phyloP scores from a whole-genome alignment of 2,329 filamentous ascomycete species.

The Botrytis medusae region DNA sequence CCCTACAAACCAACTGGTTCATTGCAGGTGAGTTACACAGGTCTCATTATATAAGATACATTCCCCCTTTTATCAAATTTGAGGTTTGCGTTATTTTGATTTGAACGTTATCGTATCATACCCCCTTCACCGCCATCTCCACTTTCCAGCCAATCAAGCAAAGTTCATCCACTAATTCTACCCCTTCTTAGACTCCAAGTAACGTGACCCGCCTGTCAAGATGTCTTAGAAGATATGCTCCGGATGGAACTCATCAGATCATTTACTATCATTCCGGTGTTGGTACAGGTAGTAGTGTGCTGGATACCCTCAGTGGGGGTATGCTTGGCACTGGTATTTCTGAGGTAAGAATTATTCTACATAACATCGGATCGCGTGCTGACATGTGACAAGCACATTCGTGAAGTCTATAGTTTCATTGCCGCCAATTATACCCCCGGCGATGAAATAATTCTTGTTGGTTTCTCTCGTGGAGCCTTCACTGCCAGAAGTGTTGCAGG shows the following conservation, averaged over 20 bases:
- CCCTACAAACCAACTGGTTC: conserved; percentile 61
- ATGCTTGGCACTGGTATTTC: conserved; percentile 55
- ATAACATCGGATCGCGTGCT: conserved; percentile 35
- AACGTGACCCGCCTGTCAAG: conserved; percentile 62
- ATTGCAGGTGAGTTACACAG: conserved; percentile 10
- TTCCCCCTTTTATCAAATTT: background rate
- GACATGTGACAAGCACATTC: conserved; percentile 46
- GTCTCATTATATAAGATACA: background rate
- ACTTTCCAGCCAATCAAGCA: conserved; percentile 11
- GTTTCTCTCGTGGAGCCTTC: conserved; percentile 47
- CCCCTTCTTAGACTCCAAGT: conserved; percentile 47
- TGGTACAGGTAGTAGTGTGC: conserved; percentile 51
- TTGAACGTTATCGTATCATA: background rate
- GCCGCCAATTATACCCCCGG: conserved; percentile 43
- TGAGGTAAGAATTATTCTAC: conserved; percentile 29
- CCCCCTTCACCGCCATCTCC: conserved; percentile 18
- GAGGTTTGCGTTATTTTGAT: background rate
- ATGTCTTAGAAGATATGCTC: conserved; percentile 52
- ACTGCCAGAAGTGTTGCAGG: conserved; percentile 44
- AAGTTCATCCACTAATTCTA: conserved; percentile 8
- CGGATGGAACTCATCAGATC: conserved; percentile 54
- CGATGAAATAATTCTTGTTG: conserved; percentile 44
- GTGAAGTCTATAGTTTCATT: conserved; percentile 51
- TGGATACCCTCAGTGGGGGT: conserved; percentile 55
- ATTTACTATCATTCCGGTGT: conserved; percentile 63